Percentiles rank a stretch among this genome's conserved stretches.
Evolutionary conservation across 371 early-diverging fungal genomes (phyloP).

Genomic region (Mucor sp.): DNA sequence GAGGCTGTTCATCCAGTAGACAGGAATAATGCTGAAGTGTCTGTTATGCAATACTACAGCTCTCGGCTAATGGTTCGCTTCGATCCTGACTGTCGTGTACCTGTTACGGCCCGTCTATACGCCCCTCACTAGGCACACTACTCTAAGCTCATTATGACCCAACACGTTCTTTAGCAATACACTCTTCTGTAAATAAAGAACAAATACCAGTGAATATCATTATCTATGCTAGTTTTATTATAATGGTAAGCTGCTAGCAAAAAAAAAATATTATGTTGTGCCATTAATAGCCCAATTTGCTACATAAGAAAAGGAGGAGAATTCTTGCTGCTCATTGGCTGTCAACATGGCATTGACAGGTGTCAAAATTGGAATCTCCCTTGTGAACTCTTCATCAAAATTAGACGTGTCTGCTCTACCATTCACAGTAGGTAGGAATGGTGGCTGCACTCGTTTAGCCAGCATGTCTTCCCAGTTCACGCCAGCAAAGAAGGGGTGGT

Average conservation of each 20-base stretch:
- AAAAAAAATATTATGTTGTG: background rate
- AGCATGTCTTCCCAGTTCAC: constrained; percentile 91
- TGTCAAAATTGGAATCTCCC: constrained; percentile 88
- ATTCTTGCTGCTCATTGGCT: constrained; percentile 82
- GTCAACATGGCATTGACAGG: constrained; percentile 79
- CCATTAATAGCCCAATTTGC: constrained; percentile 75
- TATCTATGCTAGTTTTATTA: background rate
- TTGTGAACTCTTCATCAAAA: constrained; percentile 93
- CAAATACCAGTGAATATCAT: no score
- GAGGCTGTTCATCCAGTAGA: no score
- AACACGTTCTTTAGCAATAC: no score
- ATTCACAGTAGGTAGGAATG: constrained; percentile 81
- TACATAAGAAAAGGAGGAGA: constrained; percentile 86
- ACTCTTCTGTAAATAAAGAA: no score
- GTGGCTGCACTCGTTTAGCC: constrained; percentile 76
- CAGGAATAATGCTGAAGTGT: no score
- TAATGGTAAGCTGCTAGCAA: background rate
- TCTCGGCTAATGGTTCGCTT: no score
- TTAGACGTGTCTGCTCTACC: constrained; percentile 87
- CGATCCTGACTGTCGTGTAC: no score
- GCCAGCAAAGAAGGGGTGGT: constrained; percentile 89
- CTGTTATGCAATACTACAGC: no score
- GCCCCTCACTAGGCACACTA: no score
- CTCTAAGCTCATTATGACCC: no score
- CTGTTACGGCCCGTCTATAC: no score